Conservation (phyloP, 495 filamentous ascomycete genomes). For the Cudoniella acicularis region DNA sequence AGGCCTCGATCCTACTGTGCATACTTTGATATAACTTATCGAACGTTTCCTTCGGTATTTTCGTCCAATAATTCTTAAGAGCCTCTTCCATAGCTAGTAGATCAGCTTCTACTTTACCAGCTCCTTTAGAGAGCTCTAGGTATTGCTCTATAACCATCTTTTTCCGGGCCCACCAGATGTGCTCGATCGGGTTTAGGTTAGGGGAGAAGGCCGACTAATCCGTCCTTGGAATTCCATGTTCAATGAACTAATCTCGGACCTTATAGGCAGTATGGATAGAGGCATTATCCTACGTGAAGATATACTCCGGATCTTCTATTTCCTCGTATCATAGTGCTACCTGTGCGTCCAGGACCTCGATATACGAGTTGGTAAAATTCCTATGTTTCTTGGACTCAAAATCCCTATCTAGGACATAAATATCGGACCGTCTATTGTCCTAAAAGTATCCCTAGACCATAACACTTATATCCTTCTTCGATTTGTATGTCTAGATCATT, state of each 20-base stretch:
- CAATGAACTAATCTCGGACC: not conserved
- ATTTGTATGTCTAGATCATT: not conserved
- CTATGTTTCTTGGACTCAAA: conserved; percentile 6
- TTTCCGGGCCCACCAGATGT: no score
- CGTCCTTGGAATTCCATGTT: not conserved
- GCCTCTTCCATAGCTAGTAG: no score
- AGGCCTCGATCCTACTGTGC: no score
- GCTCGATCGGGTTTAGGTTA: conserved; percentile 6
- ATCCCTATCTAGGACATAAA: conserved; percentile 1
- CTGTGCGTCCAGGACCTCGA: not conserved
- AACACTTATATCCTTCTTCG: not conserved
- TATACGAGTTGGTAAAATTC: conserved; percentile 1
- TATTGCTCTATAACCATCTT: no score
- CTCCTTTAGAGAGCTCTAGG: no score
- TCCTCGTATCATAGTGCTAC: not conserved
- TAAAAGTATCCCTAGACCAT: conserved; percentile 1
- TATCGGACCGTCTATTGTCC: not conserved
- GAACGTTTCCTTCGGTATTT: no score
- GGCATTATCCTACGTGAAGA: conserved; percentile 7
- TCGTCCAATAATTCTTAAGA: no score
- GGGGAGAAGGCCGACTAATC: conserved; percentile 1
- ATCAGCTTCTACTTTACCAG: no score
- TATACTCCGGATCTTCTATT: not conserved
- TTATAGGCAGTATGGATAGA: not conserved
- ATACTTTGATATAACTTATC: no score